Evolutionary conservation across 352 stramenopile genomes (phyloP).

Genomic region (Pythium insidiosum): DNA sequence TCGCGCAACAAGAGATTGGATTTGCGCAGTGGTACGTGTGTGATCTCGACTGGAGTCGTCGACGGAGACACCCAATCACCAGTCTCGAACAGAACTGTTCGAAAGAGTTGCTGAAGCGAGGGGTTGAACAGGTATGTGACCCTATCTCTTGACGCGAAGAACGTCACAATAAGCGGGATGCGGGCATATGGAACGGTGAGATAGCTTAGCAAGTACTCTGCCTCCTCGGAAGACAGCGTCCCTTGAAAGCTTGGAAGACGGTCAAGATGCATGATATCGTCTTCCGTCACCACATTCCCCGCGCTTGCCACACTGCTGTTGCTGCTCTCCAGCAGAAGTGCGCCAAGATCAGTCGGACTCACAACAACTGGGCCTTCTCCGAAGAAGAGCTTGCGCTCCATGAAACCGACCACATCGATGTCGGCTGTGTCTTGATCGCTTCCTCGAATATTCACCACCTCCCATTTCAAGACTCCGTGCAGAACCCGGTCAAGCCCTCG

Average conservation of each 20-base stretch:
- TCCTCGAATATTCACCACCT: conserved; percentile 83
- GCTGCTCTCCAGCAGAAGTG: conserved; percentile 44
- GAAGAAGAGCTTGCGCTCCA: conserved; percentile 84
- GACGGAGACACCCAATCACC: conserved; percentile 71
- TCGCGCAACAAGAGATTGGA: conserved; percentile 76
- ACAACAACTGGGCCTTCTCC: conserved; percentile 78
- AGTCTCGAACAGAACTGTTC: conserved; percentile 86
- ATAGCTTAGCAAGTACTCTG: conserved; percentile 97
- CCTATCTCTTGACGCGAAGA: conserved; percentile 92
- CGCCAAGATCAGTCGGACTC: conserved; percentile 60
- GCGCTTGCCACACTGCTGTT: conserved; percentile 24
- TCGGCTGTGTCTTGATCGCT: conserved; percentile 86
- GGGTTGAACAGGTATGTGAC: conserved; percentile 87
- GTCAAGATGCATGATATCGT: conserved; percentile 97
- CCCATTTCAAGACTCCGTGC: conserved; percentile 68
- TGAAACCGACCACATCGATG: conserved; percentile 83
- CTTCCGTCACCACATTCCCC: conserved; percentile 81
- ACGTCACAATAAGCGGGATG: conserved; percentile 96
- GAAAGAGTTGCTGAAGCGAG: conserved; percentile 75
- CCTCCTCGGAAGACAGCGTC: conserved; percentile 94
- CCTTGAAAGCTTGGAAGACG: conserved; percentile 95
- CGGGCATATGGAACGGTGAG: conserved; percentile 97
- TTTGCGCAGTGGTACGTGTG: conserved; percentile 72
- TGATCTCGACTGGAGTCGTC: conserved; percentile 50
- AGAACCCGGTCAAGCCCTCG: conserved; percentile 58